Evolutionary conservation across 2,329 filamentous ascomycete species (phyloP).

Genomic region (Neopestalotiopsis sp.): DNA sequence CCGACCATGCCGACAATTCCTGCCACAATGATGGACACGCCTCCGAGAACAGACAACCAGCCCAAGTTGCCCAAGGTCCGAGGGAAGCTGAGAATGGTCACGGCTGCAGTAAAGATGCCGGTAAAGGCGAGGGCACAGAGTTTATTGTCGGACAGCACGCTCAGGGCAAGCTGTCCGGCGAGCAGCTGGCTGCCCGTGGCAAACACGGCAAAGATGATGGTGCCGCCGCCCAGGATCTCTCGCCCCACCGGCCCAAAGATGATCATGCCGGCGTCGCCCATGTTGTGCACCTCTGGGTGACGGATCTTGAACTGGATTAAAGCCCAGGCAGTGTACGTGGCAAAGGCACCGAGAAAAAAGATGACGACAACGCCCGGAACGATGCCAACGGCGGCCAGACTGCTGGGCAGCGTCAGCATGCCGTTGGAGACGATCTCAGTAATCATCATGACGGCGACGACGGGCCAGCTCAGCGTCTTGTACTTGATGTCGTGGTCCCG

Average conservation of each 20-base stretch:
- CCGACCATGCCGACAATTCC: constrained; percentile 57
- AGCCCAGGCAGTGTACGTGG: constrained; percentile 54
- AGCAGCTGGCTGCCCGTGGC: constrained; percentile 56
- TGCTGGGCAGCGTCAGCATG: constrained; percentile 58
- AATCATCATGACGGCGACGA: constrained; percentile 59
- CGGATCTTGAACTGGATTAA: constrained; percentile 57
- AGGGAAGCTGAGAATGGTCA: constrained; percentile 51
- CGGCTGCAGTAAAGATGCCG: constrained; percentile 54
- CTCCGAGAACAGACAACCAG: constrained; percentile 49
- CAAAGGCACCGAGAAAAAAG: constrained; percentile 54
- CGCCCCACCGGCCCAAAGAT: constrained; percentile 58
- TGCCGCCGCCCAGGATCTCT: constrained; percentile 53
- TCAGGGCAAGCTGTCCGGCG: constrained; percentile 55
- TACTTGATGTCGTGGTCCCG: constrained; percentile 50
- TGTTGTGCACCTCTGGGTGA: constrained; percentile 61
- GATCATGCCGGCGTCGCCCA: constrained; percentile 60
- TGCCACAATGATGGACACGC: constrained; percentile 52
- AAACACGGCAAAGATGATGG: constrained; percentile 56
- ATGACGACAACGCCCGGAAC: constrained; percentile 58
- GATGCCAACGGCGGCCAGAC: constrained; percentile 55
- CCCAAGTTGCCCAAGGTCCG: constrained; percentile 54
- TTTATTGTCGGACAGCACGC: constrained; percentile 47
- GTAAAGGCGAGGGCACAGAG: constrained; percentile 56
- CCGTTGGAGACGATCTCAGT: constrained; percentile 60
- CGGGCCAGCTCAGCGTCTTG: constrained; percentile 56